Base-by-base conservation (phyloP, 2,329 filamentous ascomycete genomes). In the Xylariaceae sp. region DNA sequence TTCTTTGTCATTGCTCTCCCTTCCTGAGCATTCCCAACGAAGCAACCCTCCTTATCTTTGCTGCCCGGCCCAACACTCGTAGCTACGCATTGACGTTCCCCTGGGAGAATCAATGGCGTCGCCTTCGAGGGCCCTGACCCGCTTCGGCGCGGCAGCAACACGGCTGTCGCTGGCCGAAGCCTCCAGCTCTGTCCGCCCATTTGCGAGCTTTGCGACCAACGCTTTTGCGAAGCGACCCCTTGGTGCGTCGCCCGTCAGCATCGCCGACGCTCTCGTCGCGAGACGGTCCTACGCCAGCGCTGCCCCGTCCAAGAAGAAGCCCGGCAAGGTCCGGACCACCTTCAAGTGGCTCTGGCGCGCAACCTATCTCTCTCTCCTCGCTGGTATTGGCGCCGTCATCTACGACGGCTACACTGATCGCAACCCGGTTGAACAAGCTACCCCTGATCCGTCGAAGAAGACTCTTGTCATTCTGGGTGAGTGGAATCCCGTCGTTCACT, bases 381-480 rank as follows among this genome's bases (percentile, higher is more conserved):
- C 82, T 64, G 81, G 87, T 60, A 72, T 89, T 48, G 90, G 80
- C 65, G 92, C 88, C 72, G 78, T 92, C 61, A 84, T 82, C 68
- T 97, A 94, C 75, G 84, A 84, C 72, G 88, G 97, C 77, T 97
- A 92, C 76, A 79, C 87, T 54, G 86, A 90, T 73, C 87, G 90
- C 69, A 84, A 96, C 75, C 93, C 93, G 8, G 81, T 82, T 48
- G 88, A 92, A 56, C 94, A 97, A 79, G 78, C 82, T 61, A 80
- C 85, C 64, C 86, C 89, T 15, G 91, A 97, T 75, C 89, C 92
- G 58, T 82, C 73, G 70, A 99, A 97, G 88, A 99, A 99, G 84
- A 99, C 92, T 9, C 82, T 99, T 58, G 94, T 99, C 51, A 86
- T 99, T 67, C 84, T 99, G 58, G 94, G 94, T 97, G 84, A 73